Evolutionary conservation across 2,329 filamentous ascomycete species (phyloP), one percentile per base, ranked within the genome.

Genomic region (Chrysoporthe puriensis): DNA sequence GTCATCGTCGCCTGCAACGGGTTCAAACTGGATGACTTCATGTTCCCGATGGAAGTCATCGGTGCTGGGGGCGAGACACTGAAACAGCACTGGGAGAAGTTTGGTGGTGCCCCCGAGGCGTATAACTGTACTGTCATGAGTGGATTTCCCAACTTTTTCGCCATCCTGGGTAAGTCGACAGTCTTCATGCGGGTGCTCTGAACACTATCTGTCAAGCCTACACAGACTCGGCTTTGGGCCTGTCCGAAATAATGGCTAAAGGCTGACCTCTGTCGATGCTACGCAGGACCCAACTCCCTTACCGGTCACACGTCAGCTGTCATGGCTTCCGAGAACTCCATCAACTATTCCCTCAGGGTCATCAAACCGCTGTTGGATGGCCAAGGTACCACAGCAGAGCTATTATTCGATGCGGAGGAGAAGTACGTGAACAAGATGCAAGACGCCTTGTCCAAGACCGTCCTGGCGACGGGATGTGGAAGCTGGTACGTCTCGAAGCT

Each of bases 71-170:
- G 85, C 16, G 80, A 82, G 69, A 82, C 82, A 13, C 73, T 89
- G 1, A 77, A 84, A 7, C 76, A 88, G 66, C 80, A 86, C 21
- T 90, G 88, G 88, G 78, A 84, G 1, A 78, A 81, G 32, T 81
- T 85, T 63, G 87, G 86, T n/a, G 58, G 64, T 44, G 89, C 88
- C 0, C 79, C 86, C 0, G 86, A 85, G 69, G 89, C 88, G 0
- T 91, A 91, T 73, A 83, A 87, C 65, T 84, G 84, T 32, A 83
- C 83, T 1, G 82, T 83, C 1, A 78, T 90, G 75, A 85, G 85
- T 70, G 84, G 84, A 0, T 90, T 89, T 72, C 88, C 88, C 2
- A 91, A 91, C 73, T 87, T 90, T 72, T 90, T 90, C 77, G 80
- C 89, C 66, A 76, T 90, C 0, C 83, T 88, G 52, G 88, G 80